Conservation (phyloP, 2,329 filamentous ascomycete genomes). For the Didymella segeticola region DNA sequence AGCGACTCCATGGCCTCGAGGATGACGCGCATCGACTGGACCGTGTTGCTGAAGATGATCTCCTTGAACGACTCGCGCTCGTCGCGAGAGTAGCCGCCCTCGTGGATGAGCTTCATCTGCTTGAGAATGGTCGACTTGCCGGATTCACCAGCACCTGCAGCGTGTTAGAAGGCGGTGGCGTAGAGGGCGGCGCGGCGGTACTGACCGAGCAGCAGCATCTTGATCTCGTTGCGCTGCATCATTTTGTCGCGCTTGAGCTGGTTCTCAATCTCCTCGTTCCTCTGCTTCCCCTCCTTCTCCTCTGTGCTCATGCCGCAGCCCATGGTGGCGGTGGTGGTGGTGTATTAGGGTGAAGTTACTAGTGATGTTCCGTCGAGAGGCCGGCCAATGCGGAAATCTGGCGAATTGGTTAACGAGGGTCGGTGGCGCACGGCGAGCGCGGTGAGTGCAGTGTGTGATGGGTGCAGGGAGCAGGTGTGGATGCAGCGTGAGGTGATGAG, state of each 20-base stretch:
- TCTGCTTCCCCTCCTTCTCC: slow-evolving; percentile 99
- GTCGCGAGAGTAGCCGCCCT: slow-evolving; percentile 97
- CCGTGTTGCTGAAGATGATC: slow-evolving; percentile 75
- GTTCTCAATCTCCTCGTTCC: slow-evolving; percentile 99
- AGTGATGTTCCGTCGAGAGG: slow-evolving; percentile 40
- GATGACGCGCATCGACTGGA: slow-evolving; percentile 74
- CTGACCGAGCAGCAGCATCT: slow-evolving; percentile 98
- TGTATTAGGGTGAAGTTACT: slow-evolving; percentile 40
- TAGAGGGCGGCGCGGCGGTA: slow-evolving; percentile 33
- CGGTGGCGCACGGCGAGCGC: not conserved
- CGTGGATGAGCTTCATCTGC: slow-evolving; percentile 99
- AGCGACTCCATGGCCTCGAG: slow-evolving; percentile 73
- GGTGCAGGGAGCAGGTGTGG: slow-evolving; percentile 4
- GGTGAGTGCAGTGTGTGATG: not conserved
- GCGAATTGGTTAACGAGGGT: slow-evolving; percentile 13
- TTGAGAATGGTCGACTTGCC: slow-evolving; percentile 94
- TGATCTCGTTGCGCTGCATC: slow-evolving; percentile 99
- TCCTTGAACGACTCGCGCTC: slow-evolving; percentile 74
- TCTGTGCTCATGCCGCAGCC: slow-evolving; percentile 99
- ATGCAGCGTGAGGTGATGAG: not conserved
- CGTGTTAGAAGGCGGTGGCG: slow-evolving; percentile 33
- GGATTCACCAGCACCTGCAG: slow-evolving; percentile 91
- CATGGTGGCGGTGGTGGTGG: slow-evolving; percentile 68
- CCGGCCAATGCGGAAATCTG: slow-evolving; percentile 46
- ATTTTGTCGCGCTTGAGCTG: slow-evolving; percentile 98